These are phyloP conservation scores for Hyaloscypha variabilis DNA, from an alignment of 495 filamentous ascomycete species.

Conservation along the genomic window DNA sequence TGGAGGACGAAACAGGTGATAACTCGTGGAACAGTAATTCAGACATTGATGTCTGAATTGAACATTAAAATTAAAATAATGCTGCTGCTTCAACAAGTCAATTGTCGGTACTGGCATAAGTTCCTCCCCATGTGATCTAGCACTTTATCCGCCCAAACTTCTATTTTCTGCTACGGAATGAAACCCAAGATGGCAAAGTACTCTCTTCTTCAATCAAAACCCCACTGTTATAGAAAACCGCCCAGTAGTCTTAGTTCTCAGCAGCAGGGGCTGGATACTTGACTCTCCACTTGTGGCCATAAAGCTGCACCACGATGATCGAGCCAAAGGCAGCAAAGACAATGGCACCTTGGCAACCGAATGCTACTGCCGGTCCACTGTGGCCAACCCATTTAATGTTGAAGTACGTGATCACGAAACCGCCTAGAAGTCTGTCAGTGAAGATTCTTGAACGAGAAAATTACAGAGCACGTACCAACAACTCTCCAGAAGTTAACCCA, in stretches of 20 bases:
- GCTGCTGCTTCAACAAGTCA: no score
- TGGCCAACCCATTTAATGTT: slow-evolving; percentile 36
- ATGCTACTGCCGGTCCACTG: slow-evolving; percentile 31
- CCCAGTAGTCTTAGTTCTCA: background rate
- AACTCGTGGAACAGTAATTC: no score
- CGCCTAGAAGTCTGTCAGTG: slow-evolving; percentile 24
- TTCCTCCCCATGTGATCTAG: no score
- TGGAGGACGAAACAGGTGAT: no score
- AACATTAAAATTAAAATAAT: no score
- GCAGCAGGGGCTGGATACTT: slow-evolving; percentile 15
- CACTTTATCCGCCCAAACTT: no score
- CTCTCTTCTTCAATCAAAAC: no score
- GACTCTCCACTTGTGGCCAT: slow-evolving; percentile 18
- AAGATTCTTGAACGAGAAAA: background rate
- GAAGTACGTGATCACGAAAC: slow-evolving; percentile 39
- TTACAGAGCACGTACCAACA: slow-evolving; percentile 17
- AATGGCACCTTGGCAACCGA: slow-evolving; percentile 37
- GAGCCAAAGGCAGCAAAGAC: slow-evolving; percentile 18
- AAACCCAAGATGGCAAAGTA: background rate
- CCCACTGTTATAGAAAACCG: no score
- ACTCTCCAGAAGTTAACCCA: slow-evolving; percentile 38
- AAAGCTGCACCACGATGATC: slow-evolving; percentile 15
- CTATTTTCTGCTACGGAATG: no score
- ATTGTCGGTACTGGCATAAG: no score
- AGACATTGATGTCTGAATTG: no score